These are phyloP conservation scores for Salvia miltiorrhiza DNA, from an alignment of 257 asterid species.

Conservation along the genomic window DNA sequence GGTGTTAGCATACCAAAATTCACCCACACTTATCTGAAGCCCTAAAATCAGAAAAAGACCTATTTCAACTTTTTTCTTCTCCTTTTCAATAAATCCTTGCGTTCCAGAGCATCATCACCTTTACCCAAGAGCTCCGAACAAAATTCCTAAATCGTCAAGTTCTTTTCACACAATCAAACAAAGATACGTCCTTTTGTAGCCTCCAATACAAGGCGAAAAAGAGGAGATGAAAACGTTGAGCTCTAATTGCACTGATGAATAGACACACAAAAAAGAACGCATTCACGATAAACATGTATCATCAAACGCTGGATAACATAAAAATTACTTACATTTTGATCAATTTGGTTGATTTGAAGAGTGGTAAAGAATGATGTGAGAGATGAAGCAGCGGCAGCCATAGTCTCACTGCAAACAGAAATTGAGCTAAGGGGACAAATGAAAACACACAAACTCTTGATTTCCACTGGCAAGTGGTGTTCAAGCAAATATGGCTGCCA, in stretches of 20 bases:
- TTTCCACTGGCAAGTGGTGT: background rate
- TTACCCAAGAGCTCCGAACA: background rate
- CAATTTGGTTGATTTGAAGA: constrained; percentile 21
- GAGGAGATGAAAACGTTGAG: background rate
- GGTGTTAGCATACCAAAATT: background rate
- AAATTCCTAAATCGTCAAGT: background rate
- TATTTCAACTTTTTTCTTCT: background rate
- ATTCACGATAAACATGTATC: background rate
- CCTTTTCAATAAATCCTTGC: background rate
- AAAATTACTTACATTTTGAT: constrained; percentile 40
- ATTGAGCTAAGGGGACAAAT: background rate
- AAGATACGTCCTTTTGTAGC: constrained; percentile 7
- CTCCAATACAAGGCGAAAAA: background rate
- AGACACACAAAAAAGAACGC: background rate
- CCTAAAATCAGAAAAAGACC: background rate
- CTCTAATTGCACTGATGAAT: background rate
- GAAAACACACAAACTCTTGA: no score
- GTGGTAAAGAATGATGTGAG: constrained; percentile 38
- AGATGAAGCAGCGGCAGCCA: constrained; percentile 50
- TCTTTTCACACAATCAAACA: constrained; percentile 17
- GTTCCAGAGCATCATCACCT: background rate
- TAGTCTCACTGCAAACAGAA: constrained; percentile 9
- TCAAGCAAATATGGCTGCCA: constrained; percentile 16
- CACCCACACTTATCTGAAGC: background rate
- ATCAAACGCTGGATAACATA: background rate